These are phyloP conservation scores for Exserohilum turcica DNA, from an alignment of 2,329 filamentous ascomycete species.

Conservation along the genomic window DNA sequence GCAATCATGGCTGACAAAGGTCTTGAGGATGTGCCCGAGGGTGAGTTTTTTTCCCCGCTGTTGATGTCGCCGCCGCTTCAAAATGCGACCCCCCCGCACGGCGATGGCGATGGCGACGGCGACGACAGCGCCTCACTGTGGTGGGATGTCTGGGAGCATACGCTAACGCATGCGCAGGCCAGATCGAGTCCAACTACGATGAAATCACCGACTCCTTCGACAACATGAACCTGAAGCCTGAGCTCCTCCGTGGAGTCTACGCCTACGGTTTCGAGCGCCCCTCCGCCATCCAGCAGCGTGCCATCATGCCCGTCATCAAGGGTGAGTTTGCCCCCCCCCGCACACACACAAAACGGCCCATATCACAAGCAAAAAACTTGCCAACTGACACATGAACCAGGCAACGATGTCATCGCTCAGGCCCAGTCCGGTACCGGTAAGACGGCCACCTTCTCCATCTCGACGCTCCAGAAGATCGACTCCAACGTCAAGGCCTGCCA, in stretches of 20 bases:
- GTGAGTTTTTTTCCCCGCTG: constrained; percentile 62
- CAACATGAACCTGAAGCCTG: constrained; percentile 93
- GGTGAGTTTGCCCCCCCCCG: constrained; percentile 61
- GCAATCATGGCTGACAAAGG: constrained; percentile 99
- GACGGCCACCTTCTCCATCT: constrained; percentile 99
- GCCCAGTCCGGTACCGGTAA: constrained; percentile 99
- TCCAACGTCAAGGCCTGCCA: constrained; percentile 93
- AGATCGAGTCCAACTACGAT: constrained; percentile 99
- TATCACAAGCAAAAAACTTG: constrained; percentile 4
- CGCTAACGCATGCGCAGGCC: constrained; percentile 63
- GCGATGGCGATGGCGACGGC: constrained; percentile 16
- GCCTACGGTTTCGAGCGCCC: constrained; percentile 99
- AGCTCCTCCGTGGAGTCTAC: constrained; percentile 98
- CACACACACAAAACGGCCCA: constrained; percentile 1
- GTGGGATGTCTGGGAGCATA: constrained; percentile 3
- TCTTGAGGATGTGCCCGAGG: constrained; percentile 96
- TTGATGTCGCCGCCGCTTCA: constrained; percentile 4
- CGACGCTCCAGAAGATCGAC: constrained; percentile 98
- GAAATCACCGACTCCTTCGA: constrained; percentile 99
- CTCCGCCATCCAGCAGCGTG: constrained; percentile 99
- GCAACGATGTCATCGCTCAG: constrained; percentile 99
- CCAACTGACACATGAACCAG: constrained; percentile 48
- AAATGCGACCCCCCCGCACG: constrained; percentile 15
- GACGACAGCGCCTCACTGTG: constrained; percentile 9
- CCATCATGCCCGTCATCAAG: constrained; percentile 99